phyloP scores from a whole-genome alignment of 2,329 filamentous ascomycete genomes.

The Penicillium capsulatum region DNA sequence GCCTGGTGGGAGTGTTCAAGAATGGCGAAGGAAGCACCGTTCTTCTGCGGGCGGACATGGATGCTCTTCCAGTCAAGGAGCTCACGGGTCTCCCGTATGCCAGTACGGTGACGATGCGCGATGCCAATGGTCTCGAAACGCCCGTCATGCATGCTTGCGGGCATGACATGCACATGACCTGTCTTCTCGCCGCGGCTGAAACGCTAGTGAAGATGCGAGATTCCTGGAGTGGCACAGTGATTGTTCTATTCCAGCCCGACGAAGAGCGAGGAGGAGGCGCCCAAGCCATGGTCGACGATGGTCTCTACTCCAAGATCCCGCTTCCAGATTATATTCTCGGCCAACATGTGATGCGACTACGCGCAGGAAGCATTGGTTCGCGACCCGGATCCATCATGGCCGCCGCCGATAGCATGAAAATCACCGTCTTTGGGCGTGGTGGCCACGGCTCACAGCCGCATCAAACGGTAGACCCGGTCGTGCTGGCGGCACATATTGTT shows the following conservation, averaged over 20 bases:
- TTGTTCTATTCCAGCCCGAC: slow-evolving; percentile 63
- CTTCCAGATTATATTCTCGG: slow-evolving; percentile 55
- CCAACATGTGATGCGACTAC: slow-evolving; percentile 52
- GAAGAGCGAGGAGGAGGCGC: slow-evolving; percentile 63
- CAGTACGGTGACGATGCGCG: slow-evolving; percentile 44
- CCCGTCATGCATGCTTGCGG: slow-evolving; percentile 61
- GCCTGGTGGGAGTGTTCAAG: slow-evolving; percentile 41
- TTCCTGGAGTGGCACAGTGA: slow-evolving; percentile 59
- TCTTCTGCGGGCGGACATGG: slow-evolving; percentile 49
- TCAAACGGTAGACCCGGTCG: slow-evolving; percentile 54
- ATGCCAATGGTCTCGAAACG: slow-evolving; percentile 49
- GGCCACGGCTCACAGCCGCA: slow-evolving; percentile 58
- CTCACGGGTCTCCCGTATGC: slow-evolving; percentile 48
- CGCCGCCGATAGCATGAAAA: slow-evolving; percentile 45
- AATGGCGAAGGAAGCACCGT: slow-evolving; percentile 45
- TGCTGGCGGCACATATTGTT: slow-evolving; percentile 55
- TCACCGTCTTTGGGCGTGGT: slow-evolving; percentile 56
- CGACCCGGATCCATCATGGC: slow-evolving; percentile 41
- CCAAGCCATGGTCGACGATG: slow-evolving; percentile 58
- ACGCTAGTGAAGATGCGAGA: slow-evolving; percentile 45
- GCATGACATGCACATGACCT: slow-evolving; percentile 59
- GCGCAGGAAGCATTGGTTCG: slow-evolving; percentile 40
- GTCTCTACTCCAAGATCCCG: slow-evolving; percentile 51
- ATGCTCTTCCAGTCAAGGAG: slow-evolving; percentile 49
- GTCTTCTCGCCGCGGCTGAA: slow-evolving; percentile 52